Conservation (phyloP, 2,329 filamentous ascomycete genomes). For the Pseudogymnoascus sp. region DNA sequence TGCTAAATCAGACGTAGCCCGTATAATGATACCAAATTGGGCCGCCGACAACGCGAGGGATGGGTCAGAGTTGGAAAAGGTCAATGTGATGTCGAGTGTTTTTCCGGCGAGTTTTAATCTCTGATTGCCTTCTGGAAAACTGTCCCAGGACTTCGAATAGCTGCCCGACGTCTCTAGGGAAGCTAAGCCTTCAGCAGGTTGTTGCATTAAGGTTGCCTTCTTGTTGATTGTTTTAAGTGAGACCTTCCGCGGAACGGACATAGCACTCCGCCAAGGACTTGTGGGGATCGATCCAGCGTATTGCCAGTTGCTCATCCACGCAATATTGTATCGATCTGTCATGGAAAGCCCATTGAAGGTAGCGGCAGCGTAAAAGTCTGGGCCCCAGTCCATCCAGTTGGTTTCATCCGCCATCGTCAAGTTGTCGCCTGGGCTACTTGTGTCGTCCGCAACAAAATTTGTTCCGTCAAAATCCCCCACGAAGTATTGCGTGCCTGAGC, state of each 20-base stretch:
- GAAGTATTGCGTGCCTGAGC: conserved; percentile 51
- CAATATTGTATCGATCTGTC: conserved; percentile 34
- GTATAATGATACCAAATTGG: conserved; percentile 9
- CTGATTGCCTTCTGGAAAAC: neutral
- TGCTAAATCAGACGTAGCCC: conserved; percentile 7
- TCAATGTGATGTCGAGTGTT: neutral
- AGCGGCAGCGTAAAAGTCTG: neutral
- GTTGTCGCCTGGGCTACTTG: conserved; percentile 37
- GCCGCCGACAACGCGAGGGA: neutral
- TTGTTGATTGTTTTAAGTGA: conserved; percentile 30
- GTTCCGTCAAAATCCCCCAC: conserved; percentile 59
- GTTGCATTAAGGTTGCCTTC: neutral
- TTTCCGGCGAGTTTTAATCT: neutral
- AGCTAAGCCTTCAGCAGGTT: neutral
- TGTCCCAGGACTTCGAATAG: neutral
- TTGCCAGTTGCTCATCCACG: conserved; percentile 56
- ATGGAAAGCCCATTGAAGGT: conserved; percentile 29
- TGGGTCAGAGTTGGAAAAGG: neutral
- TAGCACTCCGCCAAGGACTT: conserved; percentile 46
- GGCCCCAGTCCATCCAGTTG: conserved; percentile 51
- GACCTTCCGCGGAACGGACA: conserved; percentile 43
- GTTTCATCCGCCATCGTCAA: conserved; percentile 40
- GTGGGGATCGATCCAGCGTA: conserved; percentile 51
- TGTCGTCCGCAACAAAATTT: conserved; percentile 46
- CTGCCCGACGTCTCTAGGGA: neutral